Evolutionary conservation across 2,329 filamentous ascomycete species (phyloP).

Genomic region (Fusarium buxicola): DNA sequence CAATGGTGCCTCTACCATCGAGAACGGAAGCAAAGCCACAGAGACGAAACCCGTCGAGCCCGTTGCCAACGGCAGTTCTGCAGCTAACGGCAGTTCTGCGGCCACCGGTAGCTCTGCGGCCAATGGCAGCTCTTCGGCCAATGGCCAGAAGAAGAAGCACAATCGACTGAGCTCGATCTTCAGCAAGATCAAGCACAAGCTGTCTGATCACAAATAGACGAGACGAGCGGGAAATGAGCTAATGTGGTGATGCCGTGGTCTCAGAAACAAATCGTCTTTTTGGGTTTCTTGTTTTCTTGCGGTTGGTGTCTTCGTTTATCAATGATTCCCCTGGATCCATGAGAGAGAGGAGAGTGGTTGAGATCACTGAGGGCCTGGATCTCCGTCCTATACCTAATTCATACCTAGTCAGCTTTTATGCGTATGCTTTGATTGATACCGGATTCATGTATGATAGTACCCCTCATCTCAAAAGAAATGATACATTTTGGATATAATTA

Average conservation of each 20-base stretch:
- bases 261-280: conserved; percentile 42
- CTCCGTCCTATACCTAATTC: conserved; percentile 53
- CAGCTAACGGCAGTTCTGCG: conserved; percentile 22
- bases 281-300: conserved; percentile 45
- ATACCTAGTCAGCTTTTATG: conserved; percentile 47
- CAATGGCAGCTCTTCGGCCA: conserved; percentile 37
- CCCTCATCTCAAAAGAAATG: conserved; percentile 26
- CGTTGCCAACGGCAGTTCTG: conserved; percentile 31
- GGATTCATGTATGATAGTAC: conserved; percentile 41
- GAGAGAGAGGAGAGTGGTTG: conserved; percentile 48
- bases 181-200: conserved; percentile 65
- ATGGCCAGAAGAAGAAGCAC: conserved; percentile 73
- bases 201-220: conserved; percentile 50
- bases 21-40: conserved; percentile 40
- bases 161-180: conserved; percentile 73
- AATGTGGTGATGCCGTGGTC: conserved; percentile 42
- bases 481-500: conserved; percentile 28
- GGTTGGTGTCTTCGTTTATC: conserved; percentile 53
- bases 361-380: conserved; percentile 47
- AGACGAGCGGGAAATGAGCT: conserved; percentile 35
- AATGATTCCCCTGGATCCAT: conserved; percentile 55
- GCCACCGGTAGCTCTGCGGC: conserved; percentile 26
- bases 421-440: conserved; percentile 42
- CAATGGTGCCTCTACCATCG: conserved; percentile 36
- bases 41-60: conserved; percentile 41